These are phyloP conservation scores for Ganoderma lingzhi DNA, from an alignment of 1,284 basidiomycete species.

Conservation along the genomic window DNA sequence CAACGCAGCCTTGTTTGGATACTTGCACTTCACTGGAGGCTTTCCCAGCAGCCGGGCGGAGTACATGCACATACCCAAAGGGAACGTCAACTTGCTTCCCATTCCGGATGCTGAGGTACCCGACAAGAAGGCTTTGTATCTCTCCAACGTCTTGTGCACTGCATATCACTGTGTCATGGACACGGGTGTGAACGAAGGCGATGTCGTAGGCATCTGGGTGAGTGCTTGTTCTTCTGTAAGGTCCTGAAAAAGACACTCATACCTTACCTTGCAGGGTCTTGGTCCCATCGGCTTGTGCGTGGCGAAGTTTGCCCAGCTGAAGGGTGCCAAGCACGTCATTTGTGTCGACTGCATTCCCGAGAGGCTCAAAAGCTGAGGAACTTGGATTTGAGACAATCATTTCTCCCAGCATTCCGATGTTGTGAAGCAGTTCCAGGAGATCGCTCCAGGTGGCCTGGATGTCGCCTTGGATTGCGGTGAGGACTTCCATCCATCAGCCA, in stretches of 20 bases:
- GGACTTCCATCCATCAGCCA: constrained; percentile 6
- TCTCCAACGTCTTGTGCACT: constrained; percentile 78
- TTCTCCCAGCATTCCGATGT: constrained; percentile 67
- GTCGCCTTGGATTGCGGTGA: constrained; percentile 58
- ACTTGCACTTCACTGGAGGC: constrained; percentile 78
- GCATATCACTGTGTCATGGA: constrained; percentile 80
- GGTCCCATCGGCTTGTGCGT: constrained; percentile 72
- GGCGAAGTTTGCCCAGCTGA: constrained; percentile 69
- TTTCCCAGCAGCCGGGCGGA: constrained; percentile 80
- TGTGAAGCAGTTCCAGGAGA: constrained; percentile 64
- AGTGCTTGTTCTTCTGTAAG: constrained; percentile 26
- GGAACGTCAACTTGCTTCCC: constrained; percentile 74
- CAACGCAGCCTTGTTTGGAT: constrained; percentile 80
- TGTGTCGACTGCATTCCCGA: constrained; percentile 73
- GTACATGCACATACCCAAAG: constrained; percentile 74
- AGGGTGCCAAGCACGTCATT: constrained; percentile 78
- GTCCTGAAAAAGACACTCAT: too few relatives aligned
- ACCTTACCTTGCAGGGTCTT: constrained; percentile 47
- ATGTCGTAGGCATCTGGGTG: constrained; percentile 75
- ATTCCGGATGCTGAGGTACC: constrained; percentile 67
- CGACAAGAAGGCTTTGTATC: constrained; percentile 70
- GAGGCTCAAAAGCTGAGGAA: constrained; percentile 58
- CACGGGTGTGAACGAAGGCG: constrained; percentile 70
- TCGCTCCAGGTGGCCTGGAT: constrained; percentile 72
- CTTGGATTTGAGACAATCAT: constrained; percentile 68